Base-by-base conservation (phyloP, 306 rosid species). In the Echinosophora koreensis region DNA sequence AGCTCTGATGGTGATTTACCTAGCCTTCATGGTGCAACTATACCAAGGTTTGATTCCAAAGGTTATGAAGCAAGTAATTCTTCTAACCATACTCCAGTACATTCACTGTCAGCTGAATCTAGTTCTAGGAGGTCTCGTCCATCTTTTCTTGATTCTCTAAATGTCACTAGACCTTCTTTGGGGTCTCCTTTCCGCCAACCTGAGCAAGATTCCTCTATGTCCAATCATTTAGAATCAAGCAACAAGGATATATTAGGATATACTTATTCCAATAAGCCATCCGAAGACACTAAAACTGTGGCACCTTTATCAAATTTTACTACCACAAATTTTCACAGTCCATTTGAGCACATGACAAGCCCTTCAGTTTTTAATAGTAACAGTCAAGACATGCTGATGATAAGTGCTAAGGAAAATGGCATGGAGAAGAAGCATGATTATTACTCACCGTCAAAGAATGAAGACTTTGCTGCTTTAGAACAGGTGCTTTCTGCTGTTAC, bases 391-490 rank as follows among this genome's bases (percentile, higher is more conserved):
- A 69, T 75, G 56, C 80, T 61, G 49, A 86, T 71, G 78, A 63
- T 15, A 22, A 71, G 71, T 79, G 77, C 87, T 15, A 82, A 72
- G 77, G 93, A 84, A 73, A 88, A 86, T 80, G 90, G 76, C 41
- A 18, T 69, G 89, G 92, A 89, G 77, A 87, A 38, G 79, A 85
- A 82, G 65, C 85, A 78, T 59, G 89, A 86, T 9, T 89, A 84
- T 71, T 85, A 77, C 81, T 80, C 86, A 30, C 73, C 92, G 49
- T 80, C 92, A 67, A 88, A 91, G 39, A 86, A 91, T 79, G 99
- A 96, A 62, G 98, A 96, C 78, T 96, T 96, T 77, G 58, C 93
- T 74, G 92, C 98, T 81, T 84, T 96, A 83, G 99, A 96, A 80
- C 99, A 92, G 99, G 99, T 96, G 78, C 50, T 82, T 73, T 77